Base-by-base conservation (phyloP, 768 basidiomycete species). In the Lactifluus echinatus region DNA sequence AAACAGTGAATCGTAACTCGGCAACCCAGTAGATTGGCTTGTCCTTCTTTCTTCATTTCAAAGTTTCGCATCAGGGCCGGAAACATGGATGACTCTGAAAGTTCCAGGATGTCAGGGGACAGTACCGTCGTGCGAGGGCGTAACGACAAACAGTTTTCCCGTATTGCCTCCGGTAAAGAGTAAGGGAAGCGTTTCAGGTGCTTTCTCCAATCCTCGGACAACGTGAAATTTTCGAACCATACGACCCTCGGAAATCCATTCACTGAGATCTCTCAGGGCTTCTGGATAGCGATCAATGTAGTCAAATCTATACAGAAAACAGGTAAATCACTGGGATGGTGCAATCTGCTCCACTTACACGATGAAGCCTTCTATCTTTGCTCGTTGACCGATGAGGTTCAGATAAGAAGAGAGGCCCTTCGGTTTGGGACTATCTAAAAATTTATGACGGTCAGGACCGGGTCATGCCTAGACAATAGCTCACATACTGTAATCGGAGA, bases 331-430 rank as follows among this genome's bases (percentile, higher is more conserved):
- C 24, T 29, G 40, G 23, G 45, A 19, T 29, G 2, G 12, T 2
- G 17, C 6, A 21, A 39, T 5, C 43, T 12, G 7, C 45, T 47
- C 40, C 10, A 67, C 82, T 47, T 66, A 87, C 84, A 90, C 79
- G 64, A 94, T 75, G 72, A 93, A 96, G 8, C 94, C 94, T 66
- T 88, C 75, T 1, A 97, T 81, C 39, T 75, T 85, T 15, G 88
- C 90, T 42, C 92, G 80, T 66, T 87, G 84, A 0, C 78, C 66
- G 62, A 96, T 93, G 53, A 96, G 72, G 55, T 74, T 81, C 34
- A 77, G 61, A 66, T 90, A 92, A 49, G 78, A 78, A 56, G 79
- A 73, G 15, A 94, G 74, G 14, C 88, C 88, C 57, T 76, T 78
- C 1, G 88, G 84, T 57, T 76, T 79, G 1, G 72, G 55, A 28